Conservation (phyloP, 2,329 filamentous ascomycete species). For the Scytalidium sp. region DNA sequence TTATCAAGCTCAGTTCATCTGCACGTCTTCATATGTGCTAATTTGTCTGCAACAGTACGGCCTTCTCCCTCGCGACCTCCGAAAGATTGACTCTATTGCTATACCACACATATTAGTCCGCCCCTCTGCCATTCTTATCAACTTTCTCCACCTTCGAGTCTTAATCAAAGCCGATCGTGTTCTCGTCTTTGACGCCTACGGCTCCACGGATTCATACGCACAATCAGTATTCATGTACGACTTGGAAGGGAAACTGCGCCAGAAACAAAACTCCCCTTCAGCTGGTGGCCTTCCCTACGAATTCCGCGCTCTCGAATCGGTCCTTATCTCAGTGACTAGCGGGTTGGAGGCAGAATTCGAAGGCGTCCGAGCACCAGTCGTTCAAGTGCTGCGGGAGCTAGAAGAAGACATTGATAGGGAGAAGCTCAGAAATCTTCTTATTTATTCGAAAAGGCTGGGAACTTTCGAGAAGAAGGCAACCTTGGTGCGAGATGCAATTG, state of each 20-base stretch:
- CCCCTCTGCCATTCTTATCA: constrained; percentile 89
- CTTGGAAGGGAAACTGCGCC: constrained; percentile 84
- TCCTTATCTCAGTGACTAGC: constrained; percentile 88
- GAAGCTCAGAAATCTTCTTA: constrained; percentile 84
- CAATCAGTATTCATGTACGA: constrained; percentile 99
- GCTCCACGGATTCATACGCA: constrained; percentile 89
- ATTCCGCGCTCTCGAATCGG: constrained; percentile 91
- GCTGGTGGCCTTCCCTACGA: constrained; percentile 80
- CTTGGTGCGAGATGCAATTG: constrained; percentile 89
- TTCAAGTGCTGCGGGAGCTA: constrained; percentile 81
- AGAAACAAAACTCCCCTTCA: constrained; percentile 61
- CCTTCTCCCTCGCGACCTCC: constrained; percentile 86
- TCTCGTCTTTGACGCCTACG: constrained; percentile 93
- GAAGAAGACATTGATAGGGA: constrained; percentile 97
- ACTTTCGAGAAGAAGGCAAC: constrained; percentile 98
- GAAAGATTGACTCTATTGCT: constrained; percentile 96
- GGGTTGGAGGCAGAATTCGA: constrained; percentile 94
- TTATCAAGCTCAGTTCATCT: constrained; percentile 10
- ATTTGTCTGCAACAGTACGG: constrained; percentile 62
- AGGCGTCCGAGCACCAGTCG: constrained; percentile 86
- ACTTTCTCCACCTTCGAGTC: constrained; percentile 92
- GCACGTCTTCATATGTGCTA: constrained; percentile 11
- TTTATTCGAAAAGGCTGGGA: constrained; percentile 91
- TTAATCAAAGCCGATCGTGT: constrained; percentile 94
- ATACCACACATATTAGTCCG: constrained; percentile 94